Evolutionary conservation across 345 rosid genomes (phyloP), one percentile per base, ranked within the genome.

Genomic region (Eucalyptus regnans): DNA sequence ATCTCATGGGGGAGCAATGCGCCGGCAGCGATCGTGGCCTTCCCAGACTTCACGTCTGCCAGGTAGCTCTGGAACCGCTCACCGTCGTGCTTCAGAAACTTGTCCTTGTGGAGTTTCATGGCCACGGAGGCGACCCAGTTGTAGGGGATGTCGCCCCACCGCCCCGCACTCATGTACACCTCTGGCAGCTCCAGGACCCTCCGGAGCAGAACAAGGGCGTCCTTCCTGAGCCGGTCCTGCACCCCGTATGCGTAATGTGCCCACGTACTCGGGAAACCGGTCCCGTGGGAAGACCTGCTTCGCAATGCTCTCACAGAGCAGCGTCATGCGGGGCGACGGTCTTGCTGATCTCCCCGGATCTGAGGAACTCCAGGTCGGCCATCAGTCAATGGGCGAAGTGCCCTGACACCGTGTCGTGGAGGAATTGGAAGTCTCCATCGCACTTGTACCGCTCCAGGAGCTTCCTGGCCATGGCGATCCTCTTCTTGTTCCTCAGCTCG

Each of bases 1-100:
- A 95, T 95, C 92, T 94, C 95, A 85, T 96, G 96, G 18, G 96
- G 96, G 3, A 96, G 93, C 91, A 96, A n/a, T 4, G 96, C 95
- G 3, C 95, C 95, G 1, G 97, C 94, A 1, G 97, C 92, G 13
- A 96, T 79, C 37, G 83, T 95, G 1, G 95, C 89, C 83, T 95
- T 93, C 29, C 96, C 96, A 3, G 91, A 5, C 83, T 46, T 90
- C 27, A 93, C 95, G 66, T 92, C 93, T n/a, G 90, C 88, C 4
- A 96, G 88, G 52, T 93, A 94, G 33, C 90, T 79, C 23, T 79
- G 33, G 41, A 96, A 96, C 29, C 96, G 91, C 86, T 92, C 91
- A 1, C 43, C 49, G 79, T 94, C 95, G 89, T 92, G 97, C 9
- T 90, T 92, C 62, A 89, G 12, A 86, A 96, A 96, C 29, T 91